phyloP scores from a whole-genome alignment of 192 early-diverging fungal genomes.

The Backusella morwellensis region DNA sequence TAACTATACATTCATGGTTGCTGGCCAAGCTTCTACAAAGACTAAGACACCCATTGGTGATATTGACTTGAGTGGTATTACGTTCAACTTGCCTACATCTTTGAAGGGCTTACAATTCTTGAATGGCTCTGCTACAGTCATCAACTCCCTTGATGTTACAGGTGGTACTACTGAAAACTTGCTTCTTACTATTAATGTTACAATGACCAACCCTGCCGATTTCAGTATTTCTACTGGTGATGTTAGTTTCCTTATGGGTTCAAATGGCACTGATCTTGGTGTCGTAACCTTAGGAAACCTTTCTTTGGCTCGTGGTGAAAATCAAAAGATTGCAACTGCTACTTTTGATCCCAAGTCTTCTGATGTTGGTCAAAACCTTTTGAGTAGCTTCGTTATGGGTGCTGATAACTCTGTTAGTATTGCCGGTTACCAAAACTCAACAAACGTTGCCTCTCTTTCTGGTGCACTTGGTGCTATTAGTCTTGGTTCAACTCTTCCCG shows the following conservation, averaged over 20 bases:
- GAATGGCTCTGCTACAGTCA: constrained; percentile 44
- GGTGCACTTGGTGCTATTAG: constrained; percentile 40
- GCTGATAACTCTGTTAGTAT: constrained; percentile 41
- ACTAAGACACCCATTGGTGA: constrained; percentile 53
- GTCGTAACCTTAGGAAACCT: constrained; percentile 42
- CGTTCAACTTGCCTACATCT: constrained; percentile 47
- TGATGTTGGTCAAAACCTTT: constrained; percentile 40
- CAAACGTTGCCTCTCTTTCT: constrained; percentile 42
- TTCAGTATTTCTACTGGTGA: constrained; percentile 49
- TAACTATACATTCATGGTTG: constrained; percentile 40
- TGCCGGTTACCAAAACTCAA: constrained; percentile 39
- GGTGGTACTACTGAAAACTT: constrained; percentile 44
- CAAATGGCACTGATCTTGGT: constrained; percentile 43
- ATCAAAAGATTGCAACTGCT: constrained; percentile 32
- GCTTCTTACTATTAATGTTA: constrained; percentile 36
- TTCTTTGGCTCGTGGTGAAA: constrained; percentile 39
- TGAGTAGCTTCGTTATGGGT: constrained; percentile 48
- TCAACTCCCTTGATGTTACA: constrained; percentile 50
- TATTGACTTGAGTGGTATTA: constrained; percentile 47
- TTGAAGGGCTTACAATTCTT: constrained; percentile 56
- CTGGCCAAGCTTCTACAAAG: constrained; percentile 46
- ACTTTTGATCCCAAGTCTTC: constrained; percentile 44
- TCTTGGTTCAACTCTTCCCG: constrained; percentile 45
- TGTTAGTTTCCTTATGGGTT: constrained; percentile 43
- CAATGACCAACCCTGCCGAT: constrained; percentile 41